Evolutionary conservation across 306 rosid species (phyloP).

Genomic region (Prunus armeniaca): DNA sequence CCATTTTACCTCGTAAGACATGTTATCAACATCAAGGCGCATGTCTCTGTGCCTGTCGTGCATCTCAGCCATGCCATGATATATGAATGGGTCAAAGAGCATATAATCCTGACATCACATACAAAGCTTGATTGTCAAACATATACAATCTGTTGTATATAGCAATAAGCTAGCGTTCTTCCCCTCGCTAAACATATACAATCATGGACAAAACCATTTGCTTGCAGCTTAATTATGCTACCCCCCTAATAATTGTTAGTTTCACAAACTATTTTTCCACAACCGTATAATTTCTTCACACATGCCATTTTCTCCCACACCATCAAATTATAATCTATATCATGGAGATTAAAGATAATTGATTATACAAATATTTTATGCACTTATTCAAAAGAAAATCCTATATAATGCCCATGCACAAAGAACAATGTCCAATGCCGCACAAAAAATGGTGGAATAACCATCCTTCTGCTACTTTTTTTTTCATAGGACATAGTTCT

Average conservation of each 20-base stretch:
- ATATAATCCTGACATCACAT: conserved; percentile 61
- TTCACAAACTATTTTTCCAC: neutral
- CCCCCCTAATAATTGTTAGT: neutral
- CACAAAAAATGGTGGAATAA: neutral
- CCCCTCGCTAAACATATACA: conserved; percentile 19
- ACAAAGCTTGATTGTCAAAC: neutral
- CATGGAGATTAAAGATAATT: neutral
- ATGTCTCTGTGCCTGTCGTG: conserved; percentile 91
- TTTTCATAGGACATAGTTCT: neutral
- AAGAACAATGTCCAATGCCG: neutral
- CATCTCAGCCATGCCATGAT: conserved; percentile 76
- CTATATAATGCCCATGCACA: neutral
- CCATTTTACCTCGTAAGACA: conserved; percentile 80
- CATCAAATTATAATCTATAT: neutral
- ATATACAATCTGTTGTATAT: conserved; percentile 17
- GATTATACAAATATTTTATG: neutral
- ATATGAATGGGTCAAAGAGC: conserved; percentile 72
- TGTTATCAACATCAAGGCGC: conserved; percentile 96
- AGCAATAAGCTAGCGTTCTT: conserved; percentile 10
- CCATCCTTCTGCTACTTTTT: neutral
- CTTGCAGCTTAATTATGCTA: conserved; percentile 8
- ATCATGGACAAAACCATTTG: conserved; percentile 10
- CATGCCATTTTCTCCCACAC: neutral
- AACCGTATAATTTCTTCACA: neutral
- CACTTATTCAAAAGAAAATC: neutral